phyloP scores from a whole-genome alignment of 78 protist genomes.

The Chrysochromulina parva region DNA sequence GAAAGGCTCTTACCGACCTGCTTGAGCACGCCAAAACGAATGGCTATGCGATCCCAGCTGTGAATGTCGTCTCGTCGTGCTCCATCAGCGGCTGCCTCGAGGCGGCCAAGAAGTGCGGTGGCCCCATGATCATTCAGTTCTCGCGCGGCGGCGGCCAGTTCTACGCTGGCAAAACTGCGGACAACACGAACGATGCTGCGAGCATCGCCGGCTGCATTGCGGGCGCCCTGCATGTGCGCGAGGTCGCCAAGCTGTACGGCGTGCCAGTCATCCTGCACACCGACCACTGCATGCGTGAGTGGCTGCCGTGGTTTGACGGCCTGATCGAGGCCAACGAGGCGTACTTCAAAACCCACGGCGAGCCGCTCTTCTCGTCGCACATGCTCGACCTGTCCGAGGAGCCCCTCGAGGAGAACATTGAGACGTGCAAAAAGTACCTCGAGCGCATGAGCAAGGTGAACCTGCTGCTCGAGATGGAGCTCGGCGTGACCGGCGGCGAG shows the following conservation, averaged over 20 bases:
- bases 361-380: constrained; percentile 77
- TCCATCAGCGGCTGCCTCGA: constrained; percentile 63
- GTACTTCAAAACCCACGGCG: constrained; percentile 61
- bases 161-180: constrained; percentile 65
- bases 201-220: constrained; percentile 63
- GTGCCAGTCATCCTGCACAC: constrained; percentile 74
- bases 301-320: constrained; percentile 77
- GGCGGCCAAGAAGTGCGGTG: constrained; percentile 54
- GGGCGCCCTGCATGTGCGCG: constrained; percentile 69
- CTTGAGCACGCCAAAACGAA: constrained; percentile 39
- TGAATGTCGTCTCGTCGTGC: constrained; percentile 55
- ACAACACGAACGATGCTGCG: constrained; percentile 57
- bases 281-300: constrained; percentile 73
- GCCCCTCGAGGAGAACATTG: constrained; percentile 60
- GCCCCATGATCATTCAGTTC: constrained; percentile 67
- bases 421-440: constrained; percentile 53
- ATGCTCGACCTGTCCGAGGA: constrained; percentile 79
- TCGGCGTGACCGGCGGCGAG: constrained; percentile 81
- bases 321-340: constrained; percentile 65
- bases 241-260: constrained; percentile 71
- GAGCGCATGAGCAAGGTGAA: constrained; percentile 54
- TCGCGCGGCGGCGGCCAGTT: constrained; percentile 74
- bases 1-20: constrained; percentile 34
- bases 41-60: constrained; percentile 70
- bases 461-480: constrained; percentile 75